phyloP scores from a whole-genome alignment of 441 rosid species.

The Pelargonium cotyledonis region DNA sequence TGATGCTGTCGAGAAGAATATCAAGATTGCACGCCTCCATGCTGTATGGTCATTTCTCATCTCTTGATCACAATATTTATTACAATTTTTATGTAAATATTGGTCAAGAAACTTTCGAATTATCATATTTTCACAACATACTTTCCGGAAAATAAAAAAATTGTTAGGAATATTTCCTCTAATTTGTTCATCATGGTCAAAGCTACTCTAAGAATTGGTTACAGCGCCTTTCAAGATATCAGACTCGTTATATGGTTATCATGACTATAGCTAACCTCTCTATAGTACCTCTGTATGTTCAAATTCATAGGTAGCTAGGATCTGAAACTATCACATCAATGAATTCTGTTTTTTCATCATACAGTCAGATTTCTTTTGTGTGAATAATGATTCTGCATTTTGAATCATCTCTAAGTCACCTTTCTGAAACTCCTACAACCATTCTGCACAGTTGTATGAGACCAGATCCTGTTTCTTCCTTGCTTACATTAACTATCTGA shows the following conservation, averaged over 20 bases:
- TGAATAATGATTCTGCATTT: neutral
- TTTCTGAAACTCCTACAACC: neutral
- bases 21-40: conserved; percentile 82
- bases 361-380: neutral
- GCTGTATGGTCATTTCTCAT: conserved; percentile 54
- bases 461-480: neutral
- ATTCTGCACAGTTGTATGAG: neutral
- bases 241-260: too few relatives aligned
- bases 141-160: neutral
- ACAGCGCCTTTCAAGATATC: neutral
- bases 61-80: neutral
- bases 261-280: too few relatives aligned
- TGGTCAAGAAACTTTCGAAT: conserved; percentile 5
- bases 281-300: neutral
- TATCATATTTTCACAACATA: neutral
- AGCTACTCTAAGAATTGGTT: neutral
- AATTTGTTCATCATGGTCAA: neutral
- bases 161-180: neutral
- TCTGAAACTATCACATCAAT: neutral
- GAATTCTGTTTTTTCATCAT: neutral
- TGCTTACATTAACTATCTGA: neutral
- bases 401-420: neutral
- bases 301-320: neutral
- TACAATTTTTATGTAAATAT: neutral
- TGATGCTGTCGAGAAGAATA: conserved; percentile 90